Base-by-base conservation (phyloP, 2,329 filamentous ascomycete genomes). In the Cytospora piceae region DNA sequence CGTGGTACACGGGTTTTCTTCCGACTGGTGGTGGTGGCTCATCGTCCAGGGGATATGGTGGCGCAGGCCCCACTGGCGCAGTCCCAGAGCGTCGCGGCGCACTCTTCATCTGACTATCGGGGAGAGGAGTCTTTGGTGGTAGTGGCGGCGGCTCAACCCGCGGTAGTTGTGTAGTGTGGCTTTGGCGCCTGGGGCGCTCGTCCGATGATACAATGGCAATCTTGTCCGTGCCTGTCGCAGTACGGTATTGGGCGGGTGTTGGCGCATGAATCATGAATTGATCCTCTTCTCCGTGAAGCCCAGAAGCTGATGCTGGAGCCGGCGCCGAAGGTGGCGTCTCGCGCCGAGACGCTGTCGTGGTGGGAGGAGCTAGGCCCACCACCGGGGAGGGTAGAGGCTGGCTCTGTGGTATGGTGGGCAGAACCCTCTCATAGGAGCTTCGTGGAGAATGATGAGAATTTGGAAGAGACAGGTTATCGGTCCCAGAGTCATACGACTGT, bases 1-100 rank as follows among this genome's bases (percentile, higher is more conserved):
- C 79, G 64, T 81, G 83, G 71, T 89, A 92, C 58, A 91, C 89
- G 0, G 94, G 94, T 76, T 97, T 97, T 71, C 89, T 87, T 54
- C 90, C 88, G 84, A 96, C 93, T 8, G 86, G 82, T 3, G 94
- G 94, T 22, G 94, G 94, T 32, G 90, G 89, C 31, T 90, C 91
- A 72, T 96, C 86, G 55, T 88, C 89, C 57, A 92, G 78, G 0
- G 94, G 94, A 75, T 97, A 97, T 0, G 93, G 93, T 39, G 92
- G 83, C 11, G 80, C 75, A 15, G 66, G 46, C 22, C 70, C 64
- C 22, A 69, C 67, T 15, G 64, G 64, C 31, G 61, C 67, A 15
- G 64, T 67, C 6, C 67, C 67, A 37, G 58, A 52, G 4, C 67
- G 61, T 22, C 68, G 73, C 58, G 71, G 78, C 71, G 69, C 79